Conservation (phyloP, 1,284 basidiomycete species). For the Cryptococcus sp. region DNA sequence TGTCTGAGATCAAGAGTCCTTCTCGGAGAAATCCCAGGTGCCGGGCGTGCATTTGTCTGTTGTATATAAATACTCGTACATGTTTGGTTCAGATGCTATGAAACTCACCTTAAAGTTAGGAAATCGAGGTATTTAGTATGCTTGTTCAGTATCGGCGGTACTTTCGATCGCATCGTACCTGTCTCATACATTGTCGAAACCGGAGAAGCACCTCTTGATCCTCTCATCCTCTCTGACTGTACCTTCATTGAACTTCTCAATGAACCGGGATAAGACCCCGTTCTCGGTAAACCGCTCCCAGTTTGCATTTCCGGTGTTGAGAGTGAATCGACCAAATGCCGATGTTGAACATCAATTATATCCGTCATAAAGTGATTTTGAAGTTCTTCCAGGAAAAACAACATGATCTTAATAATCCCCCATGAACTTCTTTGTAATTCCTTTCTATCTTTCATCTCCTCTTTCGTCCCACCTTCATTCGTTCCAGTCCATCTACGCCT, state of each 20-base stretch:
- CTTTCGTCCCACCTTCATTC: slow-evolving; percentile 76
- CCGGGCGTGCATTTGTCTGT: slow-evolving; percentile 60
- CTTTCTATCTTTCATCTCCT: slow-evolving; percentile 52
- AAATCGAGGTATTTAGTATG: slow-evolving; percentile 62
- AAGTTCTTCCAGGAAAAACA: slow-evolving; percentile 77
- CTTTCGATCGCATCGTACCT: slow-evolving; percentile 11
- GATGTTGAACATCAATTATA: slow-evolving; percentile 79
- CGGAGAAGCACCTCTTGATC: not conserved
- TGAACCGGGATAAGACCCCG: slow-evolving; percentile 9
- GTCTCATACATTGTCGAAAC: slow-evolving; percentile 8
- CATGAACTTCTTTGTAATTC: slow-evolving; percentile 70
- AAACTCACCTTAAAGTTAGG: slow-evolving; percentile 63
- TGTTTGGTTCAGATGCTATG: not conserved
- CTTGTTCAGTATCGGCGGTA: slow-evolving; percentile 19
- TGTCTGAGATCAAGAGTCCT: slow-evolving; percentile 70
- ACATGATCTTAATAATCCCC: slow-evolving; percentile 79
- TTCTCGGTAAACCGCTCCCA: not conserved
- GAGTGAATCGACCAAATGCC: slow-evolving; percentile 22
- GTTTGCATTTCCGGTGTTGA: not conserved
- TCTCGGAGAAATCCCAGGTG: slow-evolving; percentile 76
- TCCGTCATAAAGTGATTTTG: slow-evolving; percentile 82
- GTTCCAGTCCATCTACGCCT: slow-evolving; percentile 77
- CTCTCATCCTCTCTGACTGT: not conserved
- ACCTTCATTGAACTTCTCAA: slow-evolving; percentile 11
- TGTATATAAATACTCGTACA: slow-evolving; percentile 6